Evolutionary conservation across 2,329 filamentous ascomycete species (phyloP), one percentile per base, ranked within the genome.

Genomic region (Aphanocladium album): DNA sequence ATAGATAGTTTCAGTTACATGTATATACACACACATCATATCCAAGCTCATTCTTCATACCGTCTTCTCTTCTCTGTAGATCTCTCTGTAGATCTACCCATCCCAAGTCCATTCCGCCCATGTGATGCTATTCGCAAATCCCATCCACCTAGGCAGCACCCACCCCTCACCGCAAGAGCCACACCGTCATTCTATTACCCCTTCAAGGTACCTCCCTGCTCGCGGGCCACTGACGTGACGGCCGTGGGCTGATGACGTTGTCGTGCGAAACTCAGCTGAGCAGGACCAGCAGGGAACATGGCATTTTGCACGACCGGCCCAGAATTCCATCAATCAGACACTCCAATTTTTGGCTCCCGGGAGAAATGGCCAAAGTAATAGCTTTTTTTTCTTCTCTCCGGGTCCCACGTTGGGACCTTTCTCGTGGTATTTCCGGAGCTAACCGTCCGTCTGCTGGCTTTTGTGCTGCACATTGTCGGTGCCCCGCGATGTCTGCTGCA

Each of bases 291-390:
- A 35, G 12, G 33, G 6, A 12, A 56, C 41, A 56, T 56, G 54
- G 54, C 30, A 57, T 57, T 57, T 30, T 25, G 54, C 30, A 46
- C 27, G 12, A 56, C 41, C 41, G 37, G 43, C 54, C 41, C 54
- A 47, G 43, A 57, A 57, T 25, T 37, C 54, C 41, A 57, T 57
- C 54, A 47, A 57, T 47, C 54, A 57, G 25, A 55, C 30, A 35
- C 41, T 56, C 27, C 27, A 46, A 46, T 56, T 27, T 25, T 1
- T 35, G 33, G 33, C 53, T 37, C n/a, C 5, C 53, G 16, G 46
- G 47, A 12, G 37, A 25, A 7, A 5, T 9, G 25, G n/a, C 11
- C 27, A 19, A 17, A 35, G 6, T 12, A 35, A 35, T 6, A 35
- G 6, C 33, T 6, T 12, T 12, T 35, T 35, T 35, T 6, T 25